Base-by-base conservation (phyloP, 805 yeast genomes). In the Myxozyma kluyveri region DNA sequence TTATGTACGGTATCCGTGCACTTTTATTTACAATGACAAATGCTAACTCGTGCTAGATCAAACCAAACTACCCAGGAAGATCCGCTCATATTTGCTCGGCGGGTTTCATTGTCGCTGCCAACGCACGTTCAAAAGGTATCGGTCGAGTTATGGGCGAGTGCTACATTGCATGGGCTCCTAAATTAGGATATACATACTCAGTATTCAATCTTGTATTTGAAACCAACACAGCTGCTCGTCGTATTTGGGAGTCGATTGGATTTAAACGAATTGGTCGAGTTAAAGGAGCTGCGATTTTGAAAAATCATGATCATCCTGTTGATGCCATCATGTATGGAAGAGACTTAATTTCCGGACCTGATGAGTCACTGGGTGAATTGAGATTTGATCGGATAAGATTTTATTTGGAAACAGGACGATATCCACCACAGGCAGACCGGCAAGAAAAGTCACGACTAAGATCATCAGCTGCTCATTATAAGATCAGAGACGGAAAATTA, bases 61-160 rank as follows among this genome's bases (percentile, higher is more conserved):
- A 85, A 59, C 93, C 97, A 1, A 86, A 88, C 63, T 91, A 84
- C 65, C 96, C 97, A 0, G 98, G 98, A 1, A 74, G 98, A 41
- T 84, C 93, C 18, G 82, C 95, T 0, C 97, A 91, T 65, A 84
- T 93, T n/a, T 89, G 95, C 62, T 86, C 95, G 0, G 95, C 88
- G 1, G 84, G 84, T 19, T 86, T 91, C 61, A 71, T 91, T 32
- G 98, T 91, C 2, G 89, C 91, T 68, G 93, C 95, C 3, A 96
- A 96, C 59, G 88, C 88, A 61, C 74, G 99, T 62, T 89, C 91
- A 23, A 87, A 86, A 66, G 96, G 97, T 3, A 87, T 93, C 24
- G 99, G 98, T 3, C 74, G 84, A 49, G 85, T 93, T 0, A 68
- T 93, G 56, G 83, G 86, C 17, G 95, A 88, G 62, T 84, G 95